A percentile compares a stretch with the other conserved stretches of the same genome.
Conservation (phyloP, 2,329 filamentous ascomycete species). For the Hymenoscyphus occultus region DNA sequence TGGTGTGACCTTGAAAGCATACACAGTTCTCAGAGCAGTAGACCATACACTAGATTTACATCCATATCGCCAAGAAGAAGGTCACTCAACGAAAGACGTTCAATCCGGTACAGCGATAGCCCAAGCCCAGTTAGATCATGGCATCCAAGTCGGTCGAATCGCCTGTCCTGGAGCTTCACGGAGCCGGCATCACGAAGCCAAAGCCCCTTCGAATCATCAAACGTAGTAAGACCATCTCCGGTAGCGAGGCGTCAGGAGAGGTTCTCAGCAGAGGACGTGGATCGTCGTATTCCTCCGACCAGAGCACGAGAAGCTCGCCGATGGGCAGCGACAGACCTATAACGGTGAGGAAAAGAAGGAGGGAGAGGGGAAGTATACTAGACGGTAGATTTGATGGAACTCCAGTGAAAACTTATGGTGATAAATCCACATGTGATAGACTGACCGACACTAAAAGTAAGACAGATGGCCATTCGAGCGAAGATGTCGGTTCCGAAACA, state of each 20-base stretch:
- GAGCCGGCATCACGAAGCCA: constrained; percentile 38
- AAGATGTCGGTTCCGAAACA: constrained; percentile 24
- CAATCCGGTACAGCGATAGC: not conserved
- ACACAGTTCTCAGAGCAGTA: constrained; percentile 24
- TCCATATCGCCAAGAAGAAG: constrained; percentile 18
- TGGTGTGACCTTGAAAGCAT: constrained; percentile 39
- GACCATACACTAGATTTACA: constrained; percentile 30
- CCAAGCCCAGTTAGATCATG: constrained; percentile 35
- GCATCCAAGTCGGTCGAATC: constrained; percentile 34
- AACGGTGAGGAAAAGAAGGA: constrained; percentile 32
- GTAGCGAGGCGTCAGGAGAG: constrained; percentile 27
- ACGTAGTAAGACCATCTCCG: constrained; percentile 35
- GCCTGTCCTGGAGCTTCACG: constrained; percentile 36
- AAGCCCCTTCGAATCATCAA: constrained; percentile 52
- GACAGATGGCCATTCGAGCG: not conserved
- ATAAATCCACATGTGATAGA: not conserved
- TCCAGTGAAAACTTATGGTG: not conserved
- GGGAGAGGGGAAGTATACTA: constrained; percentile 23
- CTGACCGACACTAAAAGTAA: not conserved
- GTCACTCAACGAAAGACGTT: constrained; percentile 11
- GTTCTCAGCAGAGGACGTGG: constrained; percentile 24
- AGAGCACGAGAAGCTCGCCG: constrained; percentile 33
- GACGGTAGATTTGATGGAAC: constrained; percentile 21
- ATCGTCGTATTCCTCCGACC: constrained; percentile 24
- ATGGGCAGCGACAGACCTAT: constrained; percentile 29